Conservation (phyloP, 1,139 yeast genomes). For the Meyerozyma carpophila region DNA sequence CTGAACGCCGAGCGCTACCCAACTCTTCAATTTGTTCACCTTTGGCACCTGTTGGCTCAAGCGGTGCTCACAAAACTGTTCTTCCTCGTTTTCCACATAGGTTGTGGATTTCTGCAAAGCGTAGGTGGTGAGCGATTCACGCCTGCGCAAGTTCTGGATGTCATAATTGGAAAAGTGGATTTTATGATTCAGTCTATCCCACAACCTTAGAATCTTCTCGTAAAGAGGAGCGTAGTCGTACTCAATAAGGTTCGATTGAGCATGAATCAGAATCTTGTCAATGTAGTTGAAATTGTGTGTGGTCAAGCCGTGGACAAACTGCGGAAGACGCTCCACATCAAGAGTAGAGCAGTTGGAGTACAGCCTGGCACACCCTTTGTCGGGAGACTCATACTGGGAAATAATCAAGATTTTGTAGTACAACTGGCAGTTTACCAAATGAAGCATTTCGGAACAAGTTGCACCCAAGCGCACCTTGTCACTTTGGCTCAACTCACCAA, state of each 20-base stretch:
- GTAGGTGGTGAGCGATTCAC: conserved; percentile 15
- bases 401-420: conserved; percentile 15
- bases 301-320: conserved; percentile 10
- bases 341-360: conserved; percentile 6
- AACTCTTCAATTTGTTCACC: conserved; percentile 16
- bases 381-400: conserved; percentile 7
- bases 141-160: conserved; percentile 15
- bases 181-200: conserved; percentile 14
- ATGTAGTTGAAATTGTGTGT: conserved; percentile 12
- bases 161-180: conserved; percentile 18
- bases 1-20: conserved; percentile 17
- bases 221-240: conserved; percentile 16
- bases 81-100: conserved; percentile 14
- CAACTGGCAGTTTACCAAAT: conserved; percentile 11
- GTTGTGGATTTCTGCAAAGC: conserved; percentile 10
- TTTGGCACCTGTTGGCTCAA: conserved; percentile 6
- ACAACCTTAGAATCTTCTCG: conserved; percentile 10
- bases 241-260: conserved; percentile 14
- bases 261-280: conserved; percentile 13
- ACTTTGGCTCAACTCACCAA: conserved; percentile 9
- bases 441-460: conserved; percentile 10
- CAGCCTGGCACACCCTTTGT: background rate
- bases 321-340: conserved; percentile 8
- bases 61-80: conserved; percentile 3
- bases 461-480: conserved; percentile 13